Evolutionary conservation across 441 rosid species (phyloP), one percentile per base, ranked within the genome.

Genomic region (Cnidoscolus chayamansa): DNA sequence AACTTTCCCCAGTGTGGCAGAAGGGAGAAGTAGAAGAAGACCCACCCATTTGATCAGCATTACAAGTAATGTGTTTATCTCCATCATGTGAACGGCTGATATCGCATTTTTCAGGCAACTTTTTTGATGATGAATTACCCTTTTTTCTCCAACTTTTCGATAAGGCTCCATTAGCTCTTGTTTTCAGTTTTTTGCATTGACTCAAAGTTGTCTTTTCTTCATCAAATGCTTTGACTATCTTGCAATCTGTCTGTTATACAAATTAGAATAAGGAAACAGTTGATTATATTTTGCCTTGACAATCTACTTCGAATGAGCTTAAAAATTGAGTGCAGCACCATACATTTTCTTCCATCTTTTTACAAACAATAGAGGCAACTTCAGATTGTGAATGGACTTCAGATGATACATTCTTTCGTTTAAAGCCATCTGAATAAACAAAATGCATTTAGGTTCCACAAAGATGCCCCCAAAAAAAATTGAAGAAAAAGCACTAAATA

Each of bases 271-370:
- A 73, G 61, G 58, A 49, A 51, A 70, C 61, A 63, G 69, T 49
- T 66, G 69, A 48, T 60, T 12, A 75, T 40, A 60, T 64, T 40
- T 5, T 40, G 7, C 45, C 56, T 56, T 37, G 43, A 71, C 67
- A 77, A 59, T 59, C 70, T 59, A 73, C 66, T 50, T 67, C 51
- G 67, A 65, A 72, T 72, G 62, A 65, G 57, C 25, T 9, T 25
- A 65, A 77, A 50, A 13, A 45, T 19, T 67, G 35, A 32, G 63
- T 32, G 45, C 55, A 68, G 69, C 71, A 78, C 71, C 85, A 77
- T 87, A 90, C 97, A 65, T 84, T 80, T 16, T 74, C 81, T 47
- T 84, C 90, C 71, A 85, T 72, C 81, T 71, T 84, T 72, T 72
- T 80, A 74, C 72, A 60, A 73, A 90, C 84, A 69, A 65, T 32